Evolutionary conservation across 2,329 filamentous ascomycete genomes (phyloP).

Genomic region (Trichoderma polysporum): DNA sequence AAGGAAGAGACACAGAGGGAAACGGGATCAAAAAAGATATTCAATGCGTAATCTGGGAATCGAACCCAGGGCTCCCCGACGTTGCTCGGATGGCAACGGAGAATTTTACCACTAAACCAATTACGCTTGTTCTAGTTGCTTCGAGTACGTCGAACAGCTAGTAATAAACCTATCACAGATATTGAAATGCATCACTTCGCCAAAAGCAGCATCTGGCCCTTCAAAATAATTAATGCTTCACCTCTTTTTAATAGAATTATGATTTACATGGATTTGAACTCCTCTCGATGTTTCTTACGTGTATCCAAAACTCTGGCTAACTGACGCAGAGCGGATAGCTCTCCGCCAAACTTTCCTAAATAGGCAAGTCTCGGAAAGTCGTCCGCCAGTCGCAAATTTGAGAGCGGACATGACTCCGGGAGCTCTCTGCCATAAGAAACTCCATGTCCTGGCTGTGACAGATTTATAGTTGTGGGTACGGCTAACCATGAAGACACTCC

Average conservation of each 20-base stretch:
- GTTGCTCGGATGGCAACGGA: slow-evolving; percentile 22
- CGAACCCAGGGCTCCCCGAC: slow-evolving; percentile 23
- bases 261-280: not conserved
- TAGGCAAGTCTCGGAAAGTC: slow-evolving; percentile 5
- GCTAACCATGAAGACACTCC: not conserved
- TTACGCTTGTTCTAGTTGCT: slow-evolving; percentile 10
- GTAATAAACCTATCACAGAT: not conserved
- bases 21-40: not conserved
- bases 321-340: not conserved
- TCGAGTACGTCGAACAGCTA: accelerated
- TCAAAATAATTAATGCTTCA: too few relatives aligned
- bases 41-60: slow-evolving; percentile 22
- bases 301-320: too few relatives aligned
- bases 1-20: not conserved
- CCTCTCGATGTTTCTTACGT: not conserved
- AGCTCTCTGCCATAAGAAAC: not conserved
- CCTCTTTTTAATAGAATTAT: not conserved
- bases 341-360: not conserved
- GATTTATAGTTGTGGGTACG: not conserved
- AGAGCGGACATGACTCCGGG: not conserved
- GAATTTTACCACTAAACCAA: slow-evolving; percentile 24
- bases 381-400: not conserved
- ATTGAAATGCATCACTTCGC: accelerated
- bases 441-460: not conserved
- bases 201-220: too few relatives aligned